Conservation (phyloP, 345 rosid genomes). For the Crucihimalaya himalaica region DNA sequence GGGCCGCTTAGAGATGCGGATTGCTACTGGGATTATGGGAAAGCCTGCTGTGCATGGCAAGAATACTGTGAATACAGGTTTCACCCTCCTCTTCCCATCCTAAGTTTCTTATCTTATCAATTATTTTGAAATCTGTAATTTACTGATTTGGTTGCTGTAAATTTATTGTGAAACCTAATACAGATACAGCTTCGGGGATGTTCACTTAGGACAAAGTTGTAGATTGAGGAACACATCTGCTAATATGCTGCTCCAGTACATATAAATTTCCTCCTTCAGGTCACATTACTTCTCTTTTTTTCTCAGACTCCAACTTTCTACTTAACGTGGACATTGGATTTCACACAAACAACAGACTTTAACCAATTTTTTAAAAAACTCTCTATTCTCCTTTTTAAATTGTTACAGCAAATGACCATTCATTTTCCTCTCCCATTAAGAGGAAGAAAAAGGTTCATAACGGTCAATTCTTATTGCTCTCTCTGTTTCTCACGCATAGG, state of each 20-base stretch:
- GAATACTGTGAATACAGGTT: slow-evolving; percentile 97
- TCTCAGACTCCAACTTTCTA: not conserved
- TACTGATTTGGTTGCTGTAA: slow-evolving; percentile 11
- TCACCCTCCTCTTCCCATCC: slow-evolving; percentile 17
- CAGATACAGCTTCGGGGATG: slow-evolving; percentile 91
- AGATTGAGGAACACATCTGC: slow-evolving; percentile 79
- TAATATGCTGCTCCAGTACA: slow-evolving; percentile 63
- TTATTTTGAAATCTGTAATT: not conserved
- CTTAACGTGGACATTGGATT: not conserved
- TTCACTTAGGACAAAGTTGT: slow-evolving; percentile 98
- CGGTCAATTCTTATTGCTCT: slow-evolving; percentile 21
- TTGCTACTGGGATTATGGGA: slow-evolving; percentile 98
- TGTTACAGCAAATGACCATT: slow-evolving; percentile 16
- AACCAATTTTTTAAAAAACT: not conserved
- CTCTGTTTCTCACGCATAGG: slow-evolving; percentile 24
- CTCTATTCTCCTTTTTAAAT: not conserved
- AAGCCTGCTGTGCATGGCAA: slow-evolving; percentile 95
- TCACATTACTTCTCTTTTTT: slow-evolving; percentile 12
- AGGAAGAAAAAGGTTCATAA: not conserved
- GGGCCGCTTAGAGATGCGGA: slow-evolving; percentile 92
- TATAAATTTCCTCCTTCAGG: slow-evolving; percentile 45
- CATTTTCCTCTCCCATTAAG: slow-evolving; percentile 1
- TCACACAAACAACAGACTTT: not conserved
- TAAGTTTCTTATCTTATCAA: not conserved
- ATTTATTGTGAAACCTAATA: slow-evolving; percentile 1